phyloP scores from a whole-genome alignment of 331 rosid species.

The Quercus phellos region DNA sequence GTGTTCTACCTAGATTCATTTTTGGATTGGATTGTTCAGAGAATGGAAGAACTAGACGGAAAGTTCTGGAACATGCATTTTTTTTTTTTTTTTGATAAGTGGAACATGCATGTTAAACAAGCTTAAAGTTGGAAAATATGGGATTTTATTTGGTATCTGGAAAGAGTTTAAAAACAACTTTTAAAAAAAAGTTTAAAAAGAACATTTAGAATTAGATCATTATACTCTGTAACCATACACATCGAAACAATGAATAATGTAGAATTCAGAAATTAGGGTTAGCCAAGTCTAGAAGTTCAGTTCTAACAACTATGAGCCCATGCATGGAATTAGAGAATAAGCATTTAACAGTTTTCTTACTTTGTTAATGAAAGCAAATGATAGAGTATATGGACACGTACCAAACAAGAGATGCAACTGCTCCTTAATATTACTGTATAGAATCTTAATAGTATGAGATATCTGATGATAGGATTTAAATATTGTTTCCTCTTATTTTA shows the following conservation, averaged over 20 bases:
- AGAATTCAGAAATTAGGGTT: not conserved
- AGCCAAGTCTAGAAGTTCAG: not conserved
- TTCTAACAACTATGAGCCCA: too few relatives aligned
- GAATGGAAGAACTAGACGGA: not conserved
- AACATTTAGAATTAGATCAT: not conserved
- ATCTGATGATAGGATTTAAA: not conserved
- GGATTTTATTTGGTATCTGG: not conserved
- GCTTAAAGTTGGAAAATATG: not conserved
- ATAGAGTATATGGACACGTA: not conserved
- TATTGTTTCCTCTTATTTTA: not conserved
- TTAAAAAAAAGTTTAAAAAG: not conserved
- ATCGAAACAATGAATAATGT: not conserved
- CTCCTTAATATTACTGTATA: not conserved
- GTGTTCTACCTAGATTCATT: slow-evolving; percentile 3
- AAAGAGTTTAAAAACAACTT: not conserved
- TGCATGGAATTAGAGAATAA: not conserved
- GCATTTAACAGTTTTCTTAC: not conserved
- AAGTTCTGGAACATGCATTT: not conserved
- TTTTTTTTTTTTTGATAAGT: not conserved
- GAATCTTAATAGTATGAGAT: not conserved
- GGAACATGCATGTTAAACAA: not conserved
- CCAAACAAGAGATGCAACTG: not conserved
- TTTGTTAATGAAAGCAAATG: not conserved
- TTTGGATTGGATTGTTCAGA: slow-evolving; percentile 9
- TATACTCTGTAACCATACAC: not conserved